Evolutionary conservation across 2,329 filamentous ascomycete species (phyloP).

Genomic region (Penicillium concentricum): DNA sequence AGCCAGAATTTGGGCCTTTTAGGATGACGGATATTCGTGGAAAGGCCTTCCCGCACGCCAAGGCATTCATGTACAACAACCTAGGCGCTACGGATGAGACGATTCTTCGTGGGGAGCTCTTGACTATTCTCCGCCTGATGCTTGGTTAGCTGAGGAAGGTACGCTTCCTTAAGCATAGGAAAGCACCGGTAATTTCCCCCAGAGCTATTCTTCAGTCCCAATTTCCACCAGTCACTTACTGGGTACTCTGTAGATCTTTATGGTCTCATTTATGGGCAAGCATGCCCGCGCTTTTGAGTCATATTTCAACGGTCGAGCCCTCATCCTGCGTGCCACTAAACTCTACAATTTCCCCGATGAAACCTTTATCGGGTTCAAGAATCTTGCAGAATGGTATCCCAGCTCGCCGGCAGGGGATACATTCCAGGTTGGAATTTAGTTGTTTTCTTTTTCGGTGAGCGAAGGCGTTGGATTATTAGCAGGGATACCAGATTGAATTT

Average conservation of each 20-base stretch:
- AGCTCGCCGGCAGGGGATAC: neutral
- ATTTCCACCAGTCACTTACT: neutral
- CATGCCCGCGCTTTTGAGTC: neutral
- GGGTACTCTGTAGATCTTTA: neutral
- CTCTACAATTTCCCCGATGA: neutral
- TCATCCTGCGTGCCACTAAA: neutral
- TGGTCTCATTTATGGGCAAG: neutral
- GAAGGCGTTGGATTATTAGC: neutral
- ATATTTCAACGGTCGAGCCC: neutral
- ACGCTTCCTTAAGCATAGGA: neutral
- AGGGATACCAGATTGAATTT: neutral
- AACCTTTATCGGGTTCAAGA: neutral
- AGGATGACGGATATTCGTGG: neutral
- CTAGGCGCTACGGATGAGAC: fast-evolving
- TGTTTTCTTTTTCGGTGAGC: neutral
- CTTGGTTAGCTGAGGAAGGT: neutral
- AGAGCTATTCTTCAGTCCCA: too few species aligned
- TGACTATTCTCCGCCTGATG: neutral
- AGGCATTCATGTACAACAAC: neutral
- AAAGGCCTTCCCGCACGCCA: neutral
- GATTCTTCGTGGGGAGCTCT: neutral
- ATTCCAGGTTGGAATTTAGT: neutral
- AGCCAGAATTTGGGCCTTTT: neutral
- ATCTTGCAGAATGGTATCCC: neutral
- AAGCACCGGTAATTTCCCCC: neutral